phyloP scores from a whole-genome alignment of 2,329 filamentous ascomycete genomes.

The Calonectria fujianensis region DNA sequence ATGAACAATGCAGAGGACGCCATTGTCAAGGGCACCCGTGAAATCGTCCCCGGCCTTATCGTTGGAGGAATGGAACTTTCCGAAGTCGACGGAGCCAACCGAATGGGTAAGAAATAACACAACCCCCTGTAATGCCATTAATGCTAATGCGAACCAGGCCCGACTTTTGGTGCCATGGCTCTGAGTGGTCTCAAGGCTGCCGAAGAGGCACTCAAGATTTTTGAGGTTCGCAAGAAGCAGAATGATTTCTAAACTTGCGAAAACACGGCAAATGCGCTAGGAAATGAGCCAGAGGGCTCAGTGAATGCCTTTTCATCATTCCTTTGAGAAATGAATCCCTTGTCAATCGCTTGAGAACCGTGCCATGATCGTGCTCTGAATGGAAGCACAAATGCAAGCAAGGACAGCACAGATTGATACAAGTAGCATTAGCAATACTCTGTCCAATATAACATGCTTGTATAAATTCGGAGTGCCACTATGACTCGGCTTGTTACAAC shows the following conservation, averaged over 20 bases:
- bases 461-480: neutral
- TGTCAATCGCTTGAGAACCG: conserved; percentile 42
- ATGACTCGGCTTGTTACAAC: neutral
- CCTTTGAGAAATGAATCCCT: conserved; percentile 39
- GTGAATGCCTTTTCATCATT: conserved; percentile 37
- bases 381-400: neutral
- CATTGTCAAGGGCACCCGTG: conserved; percentile 93
- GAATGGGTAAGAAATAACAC: conserved; percentile 78
- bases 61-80: conserved; percentile 97
- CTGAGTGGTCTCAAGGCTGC: conserved; percentile 92
- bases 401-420: conserved; percentile 13
- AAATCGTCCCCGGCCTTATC: conserved; percentile 90
- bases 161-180: conserved; percentile 93
- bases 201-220: conserved; percentile 87
- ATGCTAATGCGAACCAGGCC: conserved; percentile 63
- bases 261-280: neutral
- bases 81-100: conserved; percentile 92
- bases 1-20: conserved; percentile 95
- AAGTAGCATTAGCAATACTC: neutral
- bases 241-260: conserved; percentile 74
- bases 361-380: neutral
- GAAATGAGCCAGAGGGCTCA: conserved; percentile 15
- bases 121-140: neutral
- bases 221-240: conserved; percentile 85
- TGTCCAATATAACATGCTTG: conserved; percentile 21